These are phyloP conservation scores for Claviceps africana DNA, from an alignment of 2,329 filamentous ascomycete species.

Conservation along the genomic window DNA sequence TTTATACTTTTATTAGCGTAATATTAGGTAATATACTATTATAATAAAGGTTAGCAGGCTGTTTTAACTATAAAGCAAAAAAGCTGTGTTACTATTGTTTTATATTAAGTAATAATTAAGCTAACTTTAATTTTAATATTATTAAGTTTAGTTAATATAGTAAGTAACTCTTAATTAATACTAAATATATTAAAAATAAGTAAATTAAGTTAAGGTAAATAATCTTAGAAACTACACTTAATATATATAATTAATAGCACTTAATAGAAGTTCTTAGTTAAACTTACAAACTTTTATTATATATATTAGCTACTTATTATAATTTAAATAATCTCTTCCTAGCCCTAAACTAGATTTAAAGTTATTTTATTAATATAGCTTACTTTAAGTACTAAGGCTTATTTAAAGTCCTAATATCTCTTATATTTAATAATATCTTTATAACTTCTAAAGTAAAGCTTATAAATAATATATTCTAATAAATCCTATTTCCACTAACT, in stretches of 20 bases:
- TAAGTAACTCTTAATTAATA: background rate
- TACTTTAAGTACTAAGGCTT: background rate
- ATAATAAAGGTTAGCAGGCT: background rate
- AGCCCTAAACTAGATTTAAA: background rate
- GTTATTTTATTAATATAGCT: background rate
- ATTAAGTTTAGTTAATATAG: background rate
- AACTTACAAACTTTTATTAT: no score
- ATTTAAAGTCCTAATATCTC: background rate
- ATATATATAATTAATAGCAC: background rate
- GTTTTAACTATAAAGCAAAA: background rate
- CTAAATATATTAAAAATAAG: background rate
- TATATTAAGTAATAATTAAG: background rate
- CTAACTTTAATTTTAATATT: background rate
- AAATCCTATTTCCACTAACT: background rate
- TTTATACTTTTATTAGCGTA: background rate
- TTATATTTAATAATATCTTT: background rate
- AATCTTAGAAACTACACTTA: no score
- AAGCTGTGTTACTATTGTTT: background rate
- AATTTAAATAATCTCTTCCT: background rate
- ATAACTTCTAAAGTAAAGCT: background rate
- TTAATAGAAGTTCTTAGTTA: no score
- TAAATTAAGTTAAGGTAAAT: no score
- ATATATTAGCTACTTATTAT: background rate
- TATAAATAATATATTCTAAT: background rate
- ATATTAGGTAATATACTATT: background rate